These are phyloP conservation scores for Iberis pinnata DNA, from an alignment of 345 rosid species.

Conservation along the genomic window DNA sequence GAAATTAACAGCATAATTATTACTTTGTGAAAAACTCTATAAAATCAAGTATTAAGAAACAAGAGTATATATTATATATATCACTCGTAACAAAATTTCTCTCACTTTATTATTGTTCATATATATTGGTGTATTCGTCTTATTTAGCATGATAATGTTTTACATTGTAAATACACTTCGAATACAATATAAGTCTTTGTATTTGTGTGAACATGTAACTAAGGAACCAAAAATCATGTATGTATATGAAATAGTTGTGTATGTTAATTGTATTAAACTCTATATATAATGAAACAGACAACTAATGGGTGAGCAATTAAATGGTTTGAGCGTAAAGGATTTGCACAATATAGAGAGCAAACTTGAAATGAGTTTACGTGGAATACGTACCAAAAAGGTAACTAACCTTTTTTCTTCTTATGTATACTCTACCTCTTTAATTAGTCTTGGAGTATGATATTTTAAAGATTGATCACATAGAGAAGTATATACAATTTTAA, in stretches of 20 bases:
- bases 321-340: slow-evolving; percentile 46
- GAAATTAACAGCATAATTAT: too few relatives aligned
- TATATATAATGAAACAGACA: slow-evolving; percentile 32
- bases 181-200: neutral
- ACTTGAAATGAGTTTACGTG: slow-evolving; percentile 53
- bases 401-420: neutral
- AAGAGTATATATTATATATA: too few relatives aligned
- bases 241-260: neutral
- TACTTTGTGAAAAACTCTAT: too few relatives aligned
- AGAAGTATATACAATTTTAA: too few relatives aligned
- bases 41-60: too few relatives aligned
- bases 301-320: slow-evolving; percentile 41
- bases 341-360: slow-evolving; percentile 46
- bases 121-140: too few relatives aligned
- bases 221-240: neutral
- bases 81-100: too few relatives aligned
- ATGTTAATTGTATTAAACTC: neutral
- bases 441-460: neutral
- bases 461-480: neutral
- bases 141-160: neutral
- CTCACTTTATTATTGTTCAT: too few relatives aligned
- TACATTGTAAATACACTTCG: neutral
- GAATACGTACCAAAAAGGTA: slow-evolving; percentile 58
- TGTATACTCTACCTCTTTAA: too few relatives aligned
- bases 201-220: slow-evolving; percentile 1